These are phyloP conservation scores for Kluyveromyces marxianus DNA, from an alignment of 1,139 yeast species.

Conservation along the genomic window DNA sequence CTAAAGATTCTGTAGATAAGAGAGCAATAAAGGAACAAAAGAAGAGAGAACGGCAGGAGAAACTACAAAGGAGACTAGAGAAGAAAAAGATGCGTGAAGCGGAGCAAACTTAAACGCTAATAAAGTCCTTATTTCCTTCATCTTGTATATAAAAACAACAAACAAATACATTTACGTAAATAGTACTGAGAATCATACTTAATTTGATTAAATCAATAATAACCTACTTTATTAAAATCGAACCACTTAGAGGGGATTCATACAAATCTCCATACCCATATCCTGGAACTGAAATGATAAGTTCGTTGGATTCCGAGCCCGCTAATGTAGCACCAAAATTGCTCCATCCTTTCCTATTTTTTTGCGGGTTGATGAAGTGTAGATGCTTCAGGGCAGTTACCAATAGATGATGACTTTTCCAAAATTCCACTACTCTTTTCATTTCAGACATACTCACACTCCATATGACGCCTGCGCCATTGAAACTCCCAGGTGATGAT, in stretches of 20 bases:
- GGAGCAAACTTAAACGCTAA: not conserved
- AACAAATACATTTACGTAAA: not conserved
- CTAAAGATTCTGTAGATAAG: constrained; percentile 16
- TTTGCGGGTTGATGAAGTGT: constrained; percentile 8
- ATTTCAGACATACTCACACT: constrained; percentile 25
- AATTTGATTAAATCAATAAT: not conserved
- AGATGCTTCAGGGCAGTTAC: constrained; percentile 10
- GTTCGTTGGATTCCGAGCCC: constrained; percentile 17
- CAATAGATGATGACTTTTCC: constrained; percentile 8
- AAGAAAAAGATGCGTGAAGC: constrained; percentile 13
- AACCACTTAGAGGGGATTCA: constrained; percentile 14
- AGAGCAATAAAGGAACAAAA: constrained; percentile 21
- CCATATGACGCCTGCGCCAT: constrained; percentile 41
- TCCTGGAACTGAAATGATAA: constrained; percentile 43
- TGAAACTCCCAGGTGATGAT: constrained; percentile 36
- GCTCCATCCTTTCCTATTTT: constrained; percentile 25
- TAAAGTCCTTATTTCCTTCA: not conserved
- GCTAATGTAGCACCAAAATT: constrained; percentile 38
- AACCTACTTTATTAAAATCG: constrained; percentile 1
- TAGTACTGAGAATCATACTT: not conserved
- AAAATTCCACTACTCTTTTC: constrained; percentile 9
- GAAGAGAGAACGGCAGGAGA: constrained; percentile 25
- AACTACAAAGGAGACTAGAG: constrained; percentile 19
- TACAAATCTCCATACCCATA: constrained; percentile 31
- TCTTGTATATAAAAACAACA: not conserved